phyloP scores from a whole-genome alignment of 805 yeast species.

The Clavispora asparagi region DNA sequence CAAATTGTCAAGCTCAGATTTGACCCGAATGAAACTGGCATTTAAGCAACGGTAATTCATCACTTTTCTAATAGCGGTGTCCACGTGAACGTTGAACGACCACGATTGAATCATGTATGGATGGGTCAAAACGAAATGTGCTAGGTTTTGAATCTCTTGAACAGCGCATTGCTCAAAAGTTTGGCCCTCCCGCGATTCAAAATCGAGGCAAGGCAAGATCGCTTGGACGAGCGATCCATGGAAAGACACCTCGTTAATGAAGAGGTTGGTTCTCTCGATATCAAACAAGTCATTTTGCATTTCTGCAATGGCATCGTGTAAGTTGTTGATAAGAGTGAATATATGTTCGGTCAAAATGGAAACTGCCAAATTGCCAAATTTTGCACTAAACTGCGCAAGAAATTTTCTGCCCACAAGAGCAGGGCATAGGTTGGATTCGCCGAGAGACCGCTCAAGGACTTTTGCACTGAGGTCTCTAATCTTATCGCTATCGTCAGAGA shows the following conservation, averaged over 20 bases:
- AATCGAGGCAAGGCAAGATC: not conserved
- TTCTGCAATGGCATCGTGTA: slow-evolving; percentile 4
- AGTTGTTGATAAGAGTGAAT: slow-evolving; percentile 1
- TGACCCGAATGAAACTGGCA: not conserved
- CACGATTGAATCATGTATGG: slow-evolving; percentile 1
- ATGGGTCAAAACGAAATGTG: not conserved
- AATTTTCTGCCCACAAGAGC: not conserved
- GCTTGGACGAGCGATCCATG: not conserved
- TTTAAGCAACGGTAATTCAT: not conserved
- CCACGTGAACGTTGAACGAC: slow-evolving; percentile 11
- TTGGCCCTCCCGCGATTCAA: not conserved
- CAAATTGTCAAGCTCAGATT: not conserved
- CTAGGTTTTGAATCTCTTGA: not conserved
- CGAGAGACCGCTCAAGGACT: slow-evolving; percentile 20
- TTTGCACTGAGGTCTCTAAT: slow-evolving; percentile 34
- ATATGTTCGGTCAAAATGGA: not conserved
- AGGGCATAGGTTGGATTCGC: not conserved
- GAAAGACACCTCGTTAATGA: slow-evolving; percentile 8
- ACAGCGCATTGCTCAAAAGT: not conserved
- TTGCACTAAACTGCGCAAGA: not conserved
- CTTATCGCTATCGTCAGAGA: slow-evolving; percentile 65
- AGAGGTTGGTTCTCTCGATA: slow-evolving; percentile 10
- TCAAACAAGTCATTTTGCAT: slow-evolving; percentile 4
- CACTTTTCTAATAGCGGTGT: slow-evolving; percentile 11
- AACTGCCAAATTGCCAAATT: not conserved